A percentile compares a stretch with the other conserved stretches of the same genome.
These are phyloP conservation scores for Cercospora sp. DNA, from an alignment of 2,329 filamentous ascomycete genomes.

Conservation along the genomic window DNA sequence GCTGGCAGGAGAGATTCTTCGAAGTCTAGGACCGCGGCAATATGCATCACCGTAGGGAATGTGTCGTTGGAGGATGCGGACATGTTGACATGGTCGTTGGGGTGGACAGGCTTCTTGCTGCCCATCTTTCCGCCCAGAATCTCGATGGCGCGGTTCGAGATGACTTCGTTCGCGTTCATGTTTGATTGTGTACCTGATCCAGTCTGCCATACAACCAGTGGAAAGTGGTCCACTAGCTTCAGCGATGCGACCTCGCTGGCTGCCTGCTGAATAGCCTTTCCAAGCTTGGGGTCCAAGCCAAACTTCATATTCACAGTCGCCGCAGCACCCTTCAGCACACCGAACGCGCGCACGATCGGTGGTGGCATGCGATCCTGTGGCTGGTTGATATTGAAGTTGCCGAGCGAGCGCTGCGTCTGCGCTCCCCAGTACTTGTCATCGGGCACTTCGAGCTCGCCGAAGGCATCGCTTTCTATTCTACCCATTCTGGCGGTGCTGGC, in stretches of 20 bases:
- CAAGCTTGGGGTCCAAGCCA: constrained; percentile 86
- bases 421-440: constrained; percentile 98
- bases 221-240: constrained; percentile 96
- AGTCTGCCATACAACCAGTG: constrained; percentile 98
- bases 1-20: constrained; percentile 82
- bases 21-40: constrained; percentile 91
- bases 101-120: constrained; percentile 96
- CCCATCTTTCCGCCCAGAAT: constrained; percentile 93
- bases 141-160: constrained; percentile 98
- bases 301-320: constrained; percentile 94
- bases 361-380: constrained; percentile 98
- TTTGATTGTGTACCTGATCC: constrained; percentile 98
- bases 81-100: constrained; percentile 99
- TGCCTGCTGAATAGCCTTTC: constrained; percentile 90
- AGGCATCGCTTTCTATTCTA: constrained; percentile 90
- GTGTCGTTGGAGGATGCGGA: constrained; percentile 98
- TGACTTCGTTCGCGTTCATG: constrained; percentile 99
- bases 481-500: constrained; percentile 38
- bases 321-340: constrained; percentile 94
- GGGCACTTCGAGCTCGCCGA: constrained; percentile 91
- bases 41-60: constrained; percentile 99
- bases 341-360: constrained; percentile 87
- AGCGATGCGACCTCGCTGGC: constrained; percentile 88
- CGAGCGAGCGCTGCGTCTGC: constrained; percentile 91
- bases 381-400: constrained; percentile 99